phyloP scores from a whole-genome alignment of 2,329 filamentous ascomycete species.

The Colletotrichum sp. region DNA sequence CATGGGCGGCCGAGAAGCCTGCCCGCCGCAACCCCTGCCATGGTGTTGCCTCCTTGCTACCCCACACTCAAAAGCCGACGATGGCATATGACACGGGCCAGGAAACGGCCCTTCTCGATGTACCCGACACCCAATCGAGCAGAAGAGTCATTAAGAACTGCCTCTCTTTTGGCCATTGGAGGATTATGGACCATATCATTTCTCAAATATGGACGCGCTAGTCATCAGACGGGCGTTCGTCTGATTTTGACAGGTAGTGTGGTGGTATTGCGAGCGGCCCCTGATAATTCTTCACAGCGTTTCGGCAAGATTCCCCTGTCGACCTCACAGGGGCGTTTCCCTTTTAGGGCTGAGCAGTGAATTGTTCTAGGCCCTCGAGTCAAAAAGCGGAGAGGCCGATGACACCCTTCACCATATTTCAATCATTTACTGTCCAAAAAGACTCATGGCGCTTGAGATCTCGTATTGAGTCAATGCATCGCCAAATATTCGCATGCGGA shows the following conservation, averaged over 20 bases:
- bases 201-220: not conserved
- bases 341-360: not conserved
- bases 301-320: not conserved
- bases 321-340: not conserved
- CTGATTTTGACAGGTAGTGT: not conserved
- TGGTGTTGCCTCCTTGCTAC: not conserved
- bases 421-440: no score
- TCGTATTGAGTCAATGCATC: not conserved
- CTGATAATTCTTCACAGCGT: not conserved
- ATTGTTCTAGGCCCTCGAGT: not conserved
- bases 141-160: not conserved
- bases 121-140: not conserved
- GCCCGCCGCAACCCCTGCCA: not conserved
- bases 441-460: not conserved
- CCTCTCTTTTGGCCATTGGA: not conserved
- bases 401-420: not conserved
- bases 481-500: not conserved
- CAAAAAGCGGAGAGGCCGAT: not conserved
- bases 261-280: not conserved
- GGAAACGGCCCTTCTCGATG: not conserved
- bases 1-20: not conserved
- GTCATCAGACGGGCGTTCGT: not conserved
- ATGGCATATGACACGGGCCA: not conserved
- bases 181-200: not conserved
- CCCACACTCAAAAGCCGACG: not conserved